phyloP scores from a whole-genome alignment of 2,329 filamentous ascomycete species.

The Penicillium sp. region DNA sequence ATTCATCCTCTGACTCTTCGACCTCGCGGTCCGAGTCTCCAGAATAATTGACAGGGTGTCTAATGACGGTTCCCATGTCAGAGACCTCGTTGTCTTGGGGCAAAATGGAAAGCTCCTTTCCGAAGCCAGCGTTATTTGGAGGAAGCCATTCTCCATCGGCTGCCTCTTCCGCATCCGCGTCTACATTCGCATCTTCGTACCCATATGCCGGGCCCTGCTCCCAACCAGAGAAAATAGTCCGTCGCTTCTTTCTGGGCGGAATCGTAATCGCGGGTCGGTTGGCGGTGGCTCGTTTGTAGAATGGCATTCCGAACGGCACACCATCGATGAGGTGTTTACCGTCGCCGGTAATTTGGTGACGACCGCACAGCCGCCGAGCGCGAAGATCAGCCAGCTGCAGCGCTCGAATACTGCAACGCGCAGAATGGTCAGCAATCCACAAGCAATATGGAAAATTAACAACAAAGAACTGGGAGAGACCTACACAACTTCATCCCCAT shows the following conservation, averaged over 20 bases:
- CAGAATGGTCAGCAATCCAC: conserved; percentile 1
- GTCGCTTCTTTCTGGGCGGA: conserved; percentile 70
- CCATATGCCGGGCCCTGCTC: conserved; percentile 20
- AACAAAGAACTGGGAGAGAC: conserved; percentile 28
- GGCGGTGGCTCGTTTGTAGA: conserved; percentile 58
- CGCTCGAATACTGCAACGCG: conserved; percentile 68
- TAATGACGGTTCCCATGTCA: conserved; percentile 40
- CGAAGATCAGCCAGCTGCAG: conserved; percentile 74
- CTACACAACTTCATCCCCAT: conserved; percentile 81
- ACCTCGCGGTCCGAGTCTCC: conserved; percentile 35
- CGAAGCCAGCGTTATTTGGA: conserved; percentile 26
- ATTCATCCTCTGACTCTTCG: conserved; percentile 33
- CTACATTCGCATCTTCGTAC: conserved; percentile 2
- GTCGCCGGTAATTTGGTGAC: conserved; percentile 76
- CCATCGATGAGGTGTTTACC: conserved; percentile 85
- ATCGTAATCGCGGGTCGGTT: conserved; percentile 69
- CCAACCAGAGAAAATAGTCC: conserved; percentile 40
- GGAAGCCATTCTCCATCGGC: conserved; percentile 35
- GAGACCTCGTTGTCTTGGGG: conserved; percentile 30
- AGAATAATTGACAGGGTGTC: conserved; percentile 32
- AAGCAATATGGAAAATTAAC: not conserved
- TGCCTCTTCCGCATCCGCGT: conserved; percentile 24
- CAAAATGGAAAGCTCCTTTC: conserved; percentile 29
- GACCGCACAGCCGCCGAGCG: conserved; percentile 70
- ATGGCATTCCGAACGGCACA: conserved; percentile 76